Evolutionary conservation across 2,329 filamentous ascomycete genomes (phyloP).

Genomic region (Paecilomyces fulvus): DNA sequence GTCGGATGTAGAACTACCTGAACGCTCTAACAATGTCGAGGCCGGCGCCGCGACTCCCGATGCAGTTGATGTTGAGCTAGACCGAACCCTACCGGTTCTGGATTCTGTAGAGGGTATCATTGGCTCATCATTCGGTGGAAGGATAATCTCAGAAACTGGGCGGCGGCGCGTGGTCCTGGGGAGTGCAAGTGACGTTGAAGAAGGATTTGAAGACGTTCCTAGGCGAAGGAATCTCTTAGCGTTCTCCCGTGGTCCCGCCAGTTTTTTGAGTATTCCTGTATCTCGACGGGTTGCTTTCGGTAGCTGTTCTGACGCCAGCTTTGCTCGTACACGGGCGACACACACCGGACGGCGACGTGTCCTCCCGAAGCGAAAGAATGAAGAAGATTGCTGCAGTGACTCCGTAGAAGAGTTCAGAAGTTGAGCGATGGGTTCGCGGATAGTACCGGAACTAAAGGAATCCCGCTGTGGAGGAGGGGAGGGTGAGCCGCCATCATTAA

Average conservation of each 20-base stretch:
- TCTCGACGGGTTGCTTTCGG: constrained; percentile 18
- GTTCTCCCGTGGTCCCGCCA: constrained; percentile 39
- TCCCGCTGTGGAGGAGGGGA: constrained; percentile 17
- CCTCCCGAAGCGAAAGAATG: constrained; percentile 16
- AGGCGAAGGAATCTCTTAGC: constrained; percentile 40
- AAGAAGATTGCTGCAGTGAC: constrained; percentile 13
- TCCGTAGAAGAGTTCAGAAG: constrained; percentile 11
- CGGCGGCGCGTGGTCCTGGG: constrained; percentile 17
- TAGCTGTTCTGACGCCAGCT: constrained; percentile 15
- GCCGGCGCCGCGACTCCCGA: constrained; percentile 12
- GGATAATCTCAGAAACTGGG: constrained; percentile 28
- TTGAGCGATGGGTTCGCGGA: constrained; percentile 11
- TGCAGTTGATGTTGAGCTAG: constrained; percentile 20
- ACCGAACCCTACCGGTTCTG: constrained; percentile 16
- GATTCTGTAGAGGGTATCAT: constrained; percentile 18
- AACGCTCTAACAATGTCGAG: constrained; percentile 12
- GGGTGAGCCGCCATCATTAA: constrained; percentile 23
- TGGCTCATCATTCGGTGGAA: constrained; percentile 24
- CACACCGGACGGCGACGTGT: constrained; percentile 14
- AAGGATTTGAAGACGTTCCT: constrained; percentile 19
- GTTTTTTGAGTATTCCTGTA: constrained; percentile 27
- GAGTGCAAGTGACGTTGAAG: constrained; percentile 11
- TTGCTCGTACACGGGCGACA: constrained; percentile 8
- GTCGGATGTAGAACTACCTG: constrained; percentile 16
- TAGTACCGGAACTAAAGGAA: constrained; percentile 9